A percentile compares a stretch with the other conserved stretches of the same genome.
Evolutionary conservation across 78 protist species (phyloP).

Genomic region (Dictyostelium intermedium): DNA sequence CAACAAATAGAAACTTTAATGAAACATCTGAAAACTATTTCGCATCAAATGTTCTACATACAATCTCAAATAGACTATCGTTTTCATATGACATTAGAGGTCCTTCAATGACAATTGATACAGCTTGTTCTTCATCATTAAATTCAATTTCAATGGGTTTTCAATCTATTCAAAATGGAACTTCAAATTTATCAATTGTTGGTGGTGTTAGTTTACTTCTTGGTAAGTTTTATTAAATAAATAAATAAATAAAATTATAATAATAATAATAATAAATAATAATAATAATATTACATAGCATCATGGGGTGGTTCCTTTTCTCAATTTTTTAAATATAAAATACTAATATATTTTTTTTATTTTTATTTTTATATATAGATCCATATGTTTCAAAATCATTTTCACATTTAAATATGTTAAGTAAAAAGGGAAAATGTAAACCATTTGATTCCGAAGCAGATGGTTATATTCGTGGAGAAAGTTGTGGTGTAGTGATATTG

Average conservation of each 20-base stretch:
- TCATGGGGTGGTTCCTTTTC: too few relatives aligned
- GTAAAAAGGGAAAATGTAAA: slow-evolving; percentile 75
- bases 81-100: slow-evolving; percentile 85
- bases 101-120: slow-evolving; percentile 88
- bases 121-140: slow-evolving; percentile 92
- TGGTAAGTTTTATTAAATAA: slow-evolving; percentile 19
- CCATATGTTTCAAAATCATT: not conserved
- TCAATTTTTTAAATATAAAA: not conserved
- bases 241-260: too few relatives aligned
- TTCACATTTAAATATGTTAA: slow-evolving; percentile 49
- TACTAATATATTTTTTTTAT: not conserved
- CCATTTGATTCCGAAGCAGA: slow-evolving; percentile 87
- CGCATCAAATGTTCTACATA: slow-evolving; percentile 17
- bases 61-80: slow-evolving; percentile 83
- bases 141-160: slow-evolving; percentile 81
- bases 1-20: not conserved
- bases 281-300: too few relatives aligned
- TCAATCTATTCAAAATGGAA: slow-evolving; percentile 56
- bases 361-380: slow-evolving; percentile 13
- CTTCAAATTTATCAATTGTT: slow-evolving; percentile 75
- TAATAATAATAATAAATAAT: too few relatives aligned
- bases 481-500: slow-evolving; percentile 74
- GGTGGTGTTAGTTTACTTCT: slow-evolving; percentile 85
- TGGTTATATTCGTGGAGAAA: slow-evolving; percentile 92
- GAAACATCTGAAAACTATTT: not conserved